phyloP scores from a whole-genome alignment of 371 early-diverging fungal genomes.

The Mortierella sp. region DNA sequence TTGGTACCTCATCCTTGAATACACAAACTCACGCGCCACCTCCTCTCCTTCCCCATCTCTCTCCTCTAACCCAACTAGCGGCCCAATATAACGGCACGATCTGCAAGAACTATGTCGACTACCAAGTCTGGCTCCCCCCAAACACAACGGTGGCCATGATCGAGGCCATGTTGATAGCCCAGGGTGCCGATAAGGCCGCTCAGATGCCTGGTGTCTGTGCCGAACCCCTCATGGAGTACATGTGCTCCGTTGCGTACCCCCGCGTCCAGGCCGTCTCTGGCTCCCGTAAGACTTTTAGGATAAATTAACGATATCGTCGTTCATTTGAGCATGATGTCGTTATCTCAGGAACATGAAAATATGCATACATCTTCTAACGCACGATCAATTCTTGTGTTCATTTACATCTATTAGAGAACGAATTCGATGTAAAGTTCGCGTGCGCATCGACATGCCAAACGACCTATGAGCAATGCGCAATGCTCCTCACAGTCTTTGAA shows the following conservation, averaged over 20 bases:
- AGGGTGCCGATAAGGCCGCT: neutral
- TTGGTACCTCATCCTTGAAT: too few species aligned
- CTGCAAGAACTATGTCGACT: conserved; percentile 44
- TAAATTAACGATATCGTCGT: conserved; percentile 3
- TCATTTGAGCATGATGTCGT: neutral
- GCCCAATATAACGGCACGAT: conserved; percentile 30
- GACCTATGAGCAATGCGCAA: conserved; percentile 51
- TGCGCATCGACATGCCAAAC: conserved; percentile 66
- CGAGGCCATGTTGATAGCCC: conserved; percentile 15
- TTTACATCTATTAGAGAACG: conserved; percentile 18
- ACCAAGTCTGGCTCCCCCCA: conserved; percentile 50
- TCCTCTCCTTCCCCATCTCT: neutral
- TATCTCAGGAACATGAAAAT: too few species aligned
- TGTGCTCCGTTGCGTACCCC: conserved; percentile 45
- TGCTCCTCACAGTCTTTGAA: conserved; percentile 26
- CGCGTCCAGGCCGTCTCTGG: conserved; percentile 5
- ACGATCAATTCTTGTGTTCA: neutral
- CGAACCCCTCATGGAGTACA: conserved; percentile 28
- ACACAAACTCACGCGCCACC: neutral
- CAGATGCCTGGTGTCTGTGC: conserved; percentile 27
- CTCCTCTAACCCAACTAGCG: conserved; percentile 16
- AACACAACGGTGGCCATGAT: conserved; percentile 21
- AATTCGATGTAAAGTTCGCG: conserved; percentile 52
- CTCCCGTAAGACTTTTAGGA: neutral
- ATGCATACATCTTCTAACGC: neutral